Conservation (phyloP, 2,329 filamentous ascomycete genomes). For the Hirsutella thompsonii region DNA sequence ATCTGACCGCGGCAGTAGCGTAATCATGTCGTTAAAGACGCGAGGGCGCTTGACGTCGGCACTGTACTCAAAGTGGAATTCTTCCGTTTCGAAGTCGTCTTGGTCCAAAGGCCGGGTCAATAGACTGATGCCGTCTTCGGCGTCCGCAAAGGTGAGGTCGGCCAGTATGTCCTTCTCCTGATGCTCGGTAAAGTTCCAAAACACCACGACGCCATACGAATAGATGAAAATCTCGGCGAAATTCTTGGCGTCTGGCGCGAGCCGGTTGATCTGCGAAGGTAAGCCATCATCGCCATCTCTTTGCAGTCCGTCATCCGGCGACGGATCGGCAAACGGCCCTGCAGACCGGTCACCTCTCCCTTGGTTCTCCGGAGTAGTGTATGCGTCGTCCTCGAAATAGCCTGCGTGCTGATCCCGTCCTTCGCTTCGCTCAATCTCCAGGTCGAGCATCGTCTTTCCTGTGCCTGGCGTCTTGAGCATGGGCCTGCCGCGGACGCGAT, state of each 20-base stretch:
- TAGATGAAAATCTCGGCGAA: slow-evolving; percentile 97
- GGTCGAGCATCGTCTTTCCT: slow-evolving; percentile 81
- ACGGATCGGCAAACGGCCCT: slow-evolving; percentile 18
- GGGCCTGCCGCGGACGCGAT: slow-evolving; percentile 77
- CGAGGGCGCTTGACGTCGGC: slow-evolving; percentile 72
- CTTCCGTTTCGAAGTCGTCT: slow-evolving; percentile 90
- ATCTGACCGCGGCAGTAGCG: slow-evolving; percentile 73
- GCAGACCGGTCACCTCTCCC: slow-evolving; percentile 15
- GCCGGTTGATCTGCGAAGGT: slow-evolving; percentile 39
- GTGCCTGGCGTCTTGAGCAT: slow-evolving; percentile 81
- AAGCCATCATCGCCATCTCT: slow-evolving; percentile 24
- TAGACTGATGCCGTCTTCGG: slow-evolving; percentile 50
- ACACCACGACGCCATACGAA: slow-evolving; percentile 92
- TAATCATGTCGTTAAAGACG: slow-evolving; percentile 99
- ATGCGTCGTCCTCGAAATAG: slow-evolving; percentile 67
- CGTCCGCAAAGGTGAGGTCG: slow-evolving; percentile 79
- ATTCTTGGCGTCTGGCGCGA: slow-evolving; percentile 58
- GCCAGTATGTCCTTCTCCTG: slow-evolving; percentile 96
- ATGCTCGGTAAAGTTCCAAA: slow-evolving; percentile 95
- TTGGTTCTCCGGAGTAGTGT: slow-evolving; percentile 21
- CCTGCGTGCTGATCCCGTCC: slow-evolving; percentile 80
- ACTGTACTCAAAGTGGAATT: slow-evolving; percentile 98
- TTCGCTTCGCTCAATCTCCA: slow-evolving; percentile 93
- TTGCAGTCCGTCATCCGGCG: slow-evolving; percentile 16
- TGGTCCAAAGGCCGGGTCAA: slow-evolving; percentile 71